Base-by-base conservation (phyloP, 1,284 basidiomycete genomes). In the Ceratobasidium sp. region DNA sequence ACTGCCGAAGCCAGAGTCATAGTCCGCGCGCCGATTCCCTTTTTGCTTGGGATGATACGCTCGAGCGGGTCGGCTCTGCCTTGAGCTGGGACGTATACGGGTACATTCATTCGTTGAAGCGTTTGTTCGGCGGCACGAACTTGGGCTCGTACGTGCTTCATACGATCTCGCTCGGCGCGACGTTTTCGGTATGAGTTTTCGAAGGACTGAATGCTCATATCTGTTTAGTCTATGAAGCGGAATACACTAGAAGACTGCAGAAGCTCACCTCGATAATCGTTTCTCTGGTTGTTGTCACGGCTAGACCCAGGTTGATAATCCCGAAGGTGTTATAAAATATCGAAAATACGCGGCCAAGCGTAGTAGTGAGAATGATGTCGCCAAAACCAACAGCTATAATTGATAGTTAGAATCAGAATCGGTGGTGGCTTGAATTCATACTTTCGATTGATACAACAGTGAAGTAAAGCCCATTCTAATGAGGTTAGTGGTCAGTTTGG, bases 381-480 rank as follows among this genome's bases (percentile, higher is more conserved):
- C 93, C 93, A 77, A 94, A 93, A 0, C 93, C 93, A 44, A 94
- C 88, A 1, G 90, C 76, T 77, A 41, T 18, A 52, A n/a, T 32
- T 2, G 52, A 16, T 6, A 16, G 41, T 73, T 30, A 59, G 58
- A 63, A 69, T 18, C 30, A 62, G n/a, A 13, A 2, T 16, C 21
- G 23, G 7, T 44, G 30, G 7, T 8, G 11, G 38, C 6, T n/a
- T 14, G 21, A 57, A 21, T 2, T 63, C 76, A n/a, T 62, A 76
- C 76, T 91, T 79, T 91, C 87, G 63, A 92, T 88, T 3, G 89
- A 86, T 6, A 89, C 88, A 30, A 91, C 83, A 4, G 89, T 88
- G 78, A 91, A 91, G 72, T 89, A 76, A 11, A 75, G 72, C 18
- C 67, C 67, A 49, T 70, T 59, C 67, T 70, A 44, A 58, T 21